phyloP scores from a whole-genome alignment of 805 yeast genomes.

The Metschnikowia proteae region DNA sequence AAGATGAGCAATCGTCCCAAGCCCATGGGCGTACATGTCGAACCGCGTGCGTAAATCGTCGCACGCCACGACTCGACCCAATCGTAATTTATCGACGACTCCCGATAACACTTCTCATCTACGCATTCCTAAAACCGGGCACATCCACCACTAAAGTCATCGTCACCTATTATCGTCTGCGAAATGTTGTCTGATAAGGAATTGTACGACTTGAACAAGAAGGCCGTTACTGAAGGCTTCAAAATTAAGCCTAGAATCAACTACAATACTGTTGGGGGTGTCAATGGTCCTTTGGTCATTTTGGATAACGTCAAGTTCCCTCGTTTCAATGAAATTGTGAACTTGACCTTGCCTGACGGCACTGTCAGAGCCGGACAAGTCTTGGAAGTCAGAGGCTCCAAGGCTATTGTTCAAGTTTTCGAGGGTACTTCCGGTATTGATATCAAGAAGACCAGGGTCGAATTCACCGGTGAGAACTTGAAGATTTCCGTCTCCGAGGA shows the following conservation, averaged over 20 bases:
- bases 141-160: slow-evolving; percentile 1
- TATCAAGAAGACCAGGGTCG: slow-evolving; percentile 95
- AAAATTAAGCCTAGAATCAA: slow-evolving; percentile 85
- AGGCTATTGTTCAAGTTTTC: slow-evolving; percentile 97
- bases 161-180: background rate
- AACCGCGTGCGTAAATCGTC: background rate
- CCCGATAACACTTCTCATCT: slow-evolving; percentile 13
- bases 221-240: slow-evolving; percentile 89
- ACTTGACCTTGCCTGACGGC: slow-evolving; percentile 95
- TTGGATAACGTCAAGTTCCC: slow-evolving; percentile 48
- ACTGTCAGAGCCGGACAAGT: slow-evolving; percentile 95
- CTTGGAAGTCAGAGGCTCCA: slow-evolving; percentile 92
- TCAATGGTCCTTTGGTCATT: slow-evolving; percentile 95
- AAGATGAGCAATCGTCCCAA: background rate
- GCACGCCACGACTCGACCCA: slow-evolving; percentile 8
- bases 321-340: slow-evolving; percentile 93
- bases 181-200: slow-evolving; percentile 39
- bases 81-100: slow-evolving; percentile 17
- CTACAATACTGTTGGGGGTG: slow-evolving; percentile 97
- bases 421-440: slow-evolving; percentile 99
- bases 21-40: background rate
- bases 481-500: slow-evolving; percentile 95
- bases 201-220: slow-evolving; percentile 74
- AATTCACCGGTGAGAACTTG: slow-evolving; percentile 93
- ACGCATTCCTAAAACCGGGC: slow-evolving; percentile 4